Base-by-base conservation (phyloP, 768 basidiomycete species). In the Leccinum broughii region DNA sequence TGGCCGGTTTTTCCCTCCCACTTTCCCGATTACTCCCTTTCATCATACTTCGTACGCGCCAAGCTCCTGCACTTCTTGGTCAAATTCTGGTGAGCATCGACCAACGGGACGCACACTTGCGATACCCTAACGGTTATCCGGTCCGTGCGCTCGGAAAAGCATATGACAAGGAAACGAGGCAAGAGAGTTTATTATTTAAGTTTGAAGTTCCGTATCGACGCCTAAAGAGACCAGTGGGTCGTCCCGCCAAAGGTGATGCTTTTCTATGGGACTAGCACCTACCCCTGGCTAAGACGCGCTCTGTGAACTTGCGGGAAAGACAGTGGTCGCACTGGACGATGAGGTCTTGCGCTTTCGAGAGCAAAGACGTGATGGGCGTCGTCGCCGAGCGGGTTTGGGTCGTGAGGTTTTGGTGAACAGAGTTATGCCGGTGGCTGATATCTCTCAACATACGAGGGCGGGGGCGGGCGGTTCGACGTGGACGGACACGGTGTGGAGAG, bases 21-120 rank as follows among this genome's bases (percentile, higher is more conserved):
- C 89, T 96, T 46, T 95, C 95, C 14, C 85, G 92, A 7, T 81
- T 92, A 11, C 85, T 98, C 54, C 97, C 97, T 1, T 89, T 95
- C 51, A 98, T 98, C 67, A 88, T 95, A 30, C 80, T 99, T 48
- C 87, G 94, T 39, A 99, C 97, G 0, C 90, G 97, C 6, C 97
- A 99, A 78, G 95, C 95, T 1, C 90, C 93, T 0, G 75, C 83
- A 2, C 85, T 98, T 17, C 74, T 97, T 17, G 86, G 88, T 44
- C 95, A 99, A 72, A 95, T 98, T 65, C 85, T 99, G 28, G 93
- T 98, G 51, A 88, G 92, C 3, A 93, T 98, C 67, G 97, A 99
- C 70, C 80, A 87, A 46, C 98, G 97, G 97, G 88, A 92, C 26
- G 6, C 89, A 5, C 89, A 86, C 11, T 93, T 92, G 2, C 83